phyloP scores from a whole-genome alignment of 352 stramenopile species.

The Globisporangium megalacanthum region DNA sequence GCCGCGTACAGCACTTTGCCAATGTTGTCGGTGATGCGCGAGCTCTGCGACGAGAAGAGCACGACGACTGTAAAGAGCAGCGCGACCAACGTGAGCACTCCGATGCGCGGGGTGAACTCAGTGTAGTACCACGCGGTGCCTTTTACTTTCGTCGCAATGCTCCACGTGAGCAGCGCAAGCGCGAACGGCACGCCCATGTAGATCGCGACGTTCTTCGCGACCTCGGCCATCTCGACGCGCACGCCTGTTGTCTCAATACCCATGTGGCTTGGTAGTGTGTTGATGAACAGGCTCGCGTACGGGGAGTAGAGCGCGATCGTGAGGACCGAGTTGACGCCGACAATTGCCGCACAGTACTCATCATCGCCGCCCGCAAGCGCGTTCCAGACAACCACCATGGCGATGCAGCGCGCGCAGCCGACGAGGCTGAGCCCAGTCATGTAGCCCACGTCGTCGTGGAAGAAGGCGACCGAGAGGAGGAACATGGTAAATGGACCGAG shows the following conservation, averaged over 20 bases:
- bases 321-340: conserved; percentile 62
- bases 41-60: conserved; percentile 63
- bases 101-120: conserved; percentile 33
- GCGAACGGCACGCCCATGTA: conserved; percentile 66
- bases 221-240: conserved; percentile 32
- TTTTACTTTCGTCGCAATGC: conserved; percentile 27
- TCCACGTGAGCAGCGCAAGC: conserved; percentile 32
- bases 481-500: conserved; percentile 52
- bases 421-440: conserved; percentile 61
- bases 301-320: conserved; percentile 60
- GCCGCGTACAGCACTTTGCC: conserved; percentile 47
- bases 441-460: conserved; percentile 39
- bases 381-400: conserved; percentile 82
- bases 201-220: conserved; percentile 50
- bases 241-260: conserved; percentile 18
- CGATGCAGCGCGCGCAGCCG: conserved; percentile 63
- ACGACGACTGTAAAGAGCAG: conserved; percentile 68
- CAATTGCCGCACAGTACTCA: conserved; percentile 61
- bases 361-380: conserved; percentile 47
- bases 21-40: conserved; percentile 44
- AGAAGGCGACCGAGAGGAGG: conserved; percentile 44
- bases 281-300: conserved; percentile 54
- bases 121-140: conserved; percentile 42
- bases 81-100: conserved; percentile 39
- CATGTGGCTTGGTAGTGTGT: conserved; percentile 38